A percentile compares a stretch with the other conserved stretches of the same genome.
Conservation (phyloP, 108 stramenopile genomes). For the Nitzschia sp. region DNA sequence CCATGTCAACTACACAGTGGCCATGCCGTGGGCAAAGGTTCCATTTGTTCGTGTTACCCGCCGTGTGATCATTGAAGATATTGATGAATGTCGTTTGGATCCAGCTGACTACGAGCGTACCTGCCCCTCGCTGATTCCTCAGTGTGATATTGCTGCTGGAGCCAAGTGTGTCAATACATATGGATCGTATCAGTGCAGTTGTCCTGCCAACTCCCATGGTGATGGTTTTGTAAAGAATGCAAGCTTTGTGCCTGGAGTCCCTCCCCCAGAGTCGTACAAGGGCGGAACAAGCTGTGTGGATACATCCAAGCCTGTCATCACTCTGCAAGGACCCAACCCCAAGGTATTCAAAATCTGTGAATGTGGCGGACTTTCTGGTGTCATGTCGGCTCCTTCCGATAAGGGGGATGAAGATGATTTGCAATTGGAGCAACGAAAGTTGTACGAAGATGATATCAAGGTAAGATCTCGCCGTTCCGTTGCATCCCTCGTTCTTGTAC, state of each 20-base stretch:
- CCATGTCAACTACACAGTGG: conserved; percentile 90
- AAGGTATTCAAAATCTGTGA: conserved; percentile 71
- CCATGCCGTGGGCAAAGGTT: conserved; percentile 84
- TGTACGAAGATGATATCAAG: conserved; percentile 66
- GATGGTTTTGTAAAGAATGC: conserved; percentile 72
- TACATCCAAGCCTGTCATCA: conserved; percentile 76
- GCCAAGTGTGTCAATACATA: conserved; percentile 78
- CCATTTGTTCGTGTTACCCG: conserved; percentile 62
- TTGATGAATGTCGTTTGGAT: conserved; percentile 81
- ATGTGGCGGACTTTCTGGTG: conserved; percentile 60
- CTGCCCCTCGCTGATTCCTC: conserved; percentile 78
- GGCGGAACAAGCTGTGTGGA: conserved; percentile 90
- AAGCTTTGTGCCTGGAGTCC: conserved; percentile 30
- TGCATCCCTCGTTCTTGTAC: conserved; percentile 1
- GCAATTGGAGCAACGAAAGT: conserved; percentile 43
- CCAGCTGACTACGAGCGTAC: conserved; percentile 33
- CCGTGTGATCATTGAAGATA: conserved; percentile 85
- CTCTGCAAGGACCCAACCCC: conserved; percentile 78
- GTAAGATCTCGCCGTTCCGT: conserved; percentile 33
- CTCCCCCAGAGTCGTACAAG: conserved; percentile 38
- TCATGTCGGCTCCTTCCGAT: conserved; percentile 37
- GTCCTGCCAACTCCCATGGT: conserved; percentile 78
- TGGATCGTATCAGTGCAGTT: conserved; percentile 87
- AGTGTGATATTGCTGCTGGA: conserved; percentile 73
- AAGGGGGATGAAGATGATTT: conserved; percentile 35